Evolutionary conservation across 2,329 filamentous ascomycete species (phyloP), one percentile per base, ranked within the genome.

Genomic region (Xylariaceae sp.): DNA sequence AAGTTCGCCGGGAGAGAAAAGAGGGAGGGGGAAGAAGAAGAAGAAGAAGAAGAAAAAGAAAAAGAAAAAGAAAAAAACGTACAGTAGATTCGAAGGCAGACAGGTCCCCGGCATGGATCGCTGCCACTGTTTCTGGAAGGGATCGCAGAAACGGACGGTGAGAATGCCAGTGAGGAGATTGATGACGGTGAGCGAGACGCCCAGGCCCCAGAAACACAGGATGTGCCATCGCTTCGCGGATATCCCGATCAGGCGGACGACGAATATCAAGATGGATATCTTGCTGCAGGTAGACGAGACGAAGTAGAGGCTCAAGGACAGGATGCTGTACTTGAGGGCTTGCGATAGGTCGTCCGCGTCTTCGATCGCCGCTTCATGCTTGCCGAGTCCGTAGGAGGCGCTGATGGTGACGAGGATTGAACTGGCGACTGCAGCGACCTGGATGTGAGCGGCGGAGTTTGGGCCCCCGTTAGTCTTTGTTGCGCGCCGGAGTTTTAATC

Each of bases 41-140:
- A 19, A 19, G 1, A 19, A 19, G 1, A 19, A 19, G 1, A 19
- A n/a, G n/a, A n/a, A n/a, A n/a, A n/a, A n/a, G 19, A 19, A 19
- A 19, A 19, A 19, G 0, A 1, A 19, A 19, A 19, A 19, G 2
- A 19, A 19, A 26, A 6, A 9, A 6, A 51, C 55, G 30, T 57
- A 57, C 55, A 44, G 44, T 12, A 49, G 1, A 12, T 46, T 2
- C n/a, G 43, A 37, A 2, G 47, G 35, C 3, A 57, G 29, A 41
- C 55, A 57, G 1, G 34, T 49, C 41, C 55, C 55, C 19, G 42
- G 43, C 6, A 51, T 8, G 32, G 29, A 48, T 4, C 51, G 55
- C 12, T 54, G 2, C 55, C 55, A 57, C 44, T 57, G 55, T n/a
- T 50, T 54, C 40, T 48, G 42, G 3, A 51, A 51, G 12, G 55